Evolutionary conservation across 495 filamentous ascomycete genomes (phyloP), one percentile per base, ranked within the genome.

Genomic region (Tuber microsphaerosporum): DNA sequence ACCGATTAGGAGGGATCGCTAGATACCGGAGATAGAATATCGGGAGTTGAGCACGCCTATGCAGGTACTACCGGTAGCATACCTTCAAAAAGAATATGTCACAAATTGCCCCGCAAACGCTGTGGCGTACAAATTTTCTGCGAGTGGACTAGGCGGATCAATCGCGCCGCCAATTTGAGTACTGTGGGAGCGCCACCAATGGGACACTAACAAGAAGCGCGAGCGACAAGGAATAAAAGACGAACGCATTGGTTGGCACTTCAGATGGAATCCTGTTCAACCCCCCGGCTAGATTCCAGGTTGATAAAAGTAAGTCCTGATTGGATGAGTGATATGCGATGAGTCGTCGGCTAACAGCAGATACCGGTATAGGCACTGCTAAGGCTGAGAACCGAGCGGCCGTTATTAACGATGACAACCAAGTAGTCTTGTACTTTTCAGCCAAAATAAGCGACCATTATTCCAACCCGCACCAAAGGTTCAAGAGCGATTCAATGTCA

Each of bases 1-100:
- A 82, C 78, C 2, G 74, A 76, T 3, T 88, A 89, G 77, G 78
- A 82, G 71, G 83, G 88, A 10, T 85, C 81, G n/a, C 74, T 89
- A 71, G 85, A 88, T 74, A 79, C 86, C 12, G 76, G 73, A 1
- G 80, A 83, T 70, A 84, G 85, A 39, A 83, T 82, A 8, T 75
- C 81, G 2, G 84, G 82, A 43, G 84, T 86, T 20, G 77, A 81
- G 2, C 87, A 87, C 79, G 83, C 83, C 12, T 80, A 83, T 45
- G 71, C 81, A 19, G 80, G 83, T 22, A 77, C 84, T n/a, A n/a
- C n/a, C n/a, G n/a, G n/a, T n/a, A n/a, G n/a, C n/a, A n/a, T n/a
- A n/a, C 72, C 2, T 83, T 83, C 71, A 77, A 85, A 76, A 81
- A 84, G 79, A 82, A 77, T 43, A 70, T 87, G 22, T 78, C 22